Conservation (phyloP, 2,329 filamentous ascomycete species). For the Apiospora pterosperma region DNA sequence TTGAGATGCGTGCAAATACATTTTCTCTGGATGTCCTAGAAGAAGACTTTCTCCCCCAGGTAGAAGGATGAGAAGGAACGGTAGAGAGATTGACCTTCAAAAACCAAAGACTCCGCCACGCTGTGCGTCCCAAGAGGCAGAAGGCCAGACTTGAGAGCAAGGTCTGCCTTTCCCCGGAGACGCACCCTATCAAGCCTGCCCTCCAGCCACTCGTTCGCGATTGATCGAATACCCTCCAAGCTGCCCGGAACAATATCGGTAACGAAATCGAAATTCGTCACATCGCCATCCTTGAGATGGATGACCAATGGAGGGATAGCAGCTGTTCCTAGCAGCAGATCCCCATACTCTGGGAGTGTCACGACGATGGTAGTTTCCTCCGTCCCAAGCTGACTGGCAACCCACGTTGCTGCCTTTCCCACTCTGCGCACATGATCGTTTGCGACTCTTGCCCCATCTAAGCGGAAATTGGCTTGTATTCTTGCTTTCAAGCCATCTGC, state of each 20-base stretch:
- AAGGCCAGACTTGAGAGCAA: conserved; percentile 75
- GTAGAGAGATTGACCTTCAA: conserved; percentile 80
- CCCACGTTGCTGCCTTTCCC: conserved; percentile 75
- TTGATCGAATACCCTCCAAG: conserved; percentile 69
- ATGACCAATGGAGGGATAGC: conserved; percentile 72
- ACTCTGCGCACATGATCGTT: conserved; percentile 70
- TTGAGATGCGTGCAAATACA: conserved; percentile 12
- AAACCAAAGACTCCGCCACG: conserved; percentile 69
- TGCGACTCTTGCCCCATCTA: conserved; percentile 74
- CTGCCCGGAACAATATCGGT: conserved; percentile 74
- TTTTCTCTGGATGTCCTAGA: conserved; percentile 24
- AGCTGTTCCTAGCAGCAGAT: conserved; percentile 74
- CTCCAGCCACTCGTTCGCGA: conserved; percentile 86
- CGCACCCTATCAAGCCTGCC: conserved; percentile 70
- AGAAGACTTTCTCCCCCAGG: conserved; percentile 54
- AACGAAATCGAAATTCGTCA: conserved; percentile 75
- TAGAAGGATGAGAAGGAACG: conserved; percentile 58
- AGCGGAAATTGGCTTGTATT: conserved; percentile 75
- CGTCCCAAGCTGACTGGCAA: conserved; percentile 73
- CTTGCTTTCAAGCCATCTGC: conserved; percentile 72
- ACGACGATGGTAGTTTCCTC: conserved; percentile 70
- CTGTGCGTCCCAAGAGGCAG: conserved; percentile 74
- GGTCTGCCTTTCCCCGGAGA: conserved; percentile 68
- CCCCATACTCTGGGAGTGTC: conserved; percentile 77
- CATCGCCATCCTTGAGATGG: conserved; percentile 72